phyloP scores from a whole-genome alignment of 495 filamentous ascomycete genomes.

The Aspergillus nidulans region DNA sequence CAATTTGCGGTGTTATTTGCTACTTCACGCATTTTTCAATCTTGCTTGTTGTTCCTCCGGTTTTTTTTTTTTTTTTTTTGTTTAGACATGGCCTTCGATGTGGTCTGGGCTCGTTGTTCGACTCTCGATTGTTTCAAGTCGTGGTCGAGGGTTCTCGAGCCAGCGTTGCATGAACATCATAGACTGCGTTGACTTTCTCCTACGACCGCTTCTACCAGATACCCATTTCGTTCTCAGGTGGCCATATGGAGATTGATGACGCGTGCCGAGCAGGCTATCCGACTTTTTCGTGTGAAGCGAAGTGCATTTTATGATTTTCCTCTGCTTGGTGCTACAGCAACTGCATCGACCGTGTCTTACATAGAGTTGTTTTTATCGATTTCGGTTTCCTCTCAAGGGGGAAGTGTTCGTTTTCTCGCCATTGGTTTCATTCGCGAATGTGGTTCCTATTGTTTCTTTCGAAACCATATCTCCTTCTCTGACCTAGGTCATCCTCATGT shows the following conservation, averaged over 20 bases:
- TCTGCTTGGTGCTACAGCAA: constrained; percentile 40
- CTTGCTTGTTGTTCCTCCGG: constrained; percentile 13
- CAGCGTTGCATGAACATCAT: constrained; percentile 65
- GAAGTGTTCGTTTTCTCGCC: constrained; percentile 34
- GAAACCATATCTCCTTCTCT: constrained; percentile 33
- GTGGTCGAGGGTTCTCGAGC: constrained; percentile 40
- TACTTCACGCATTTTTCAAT: constrained; percentile 25
- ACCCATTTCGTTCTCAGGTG: constrained; percentile 50
- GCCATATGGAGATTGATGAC: constrained; percentile 39
- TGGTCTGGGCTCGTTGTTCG: constrained; percentile 34
- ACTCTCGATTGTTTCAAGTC: constrained; percentile 32
- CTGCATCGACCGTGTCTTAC: constrained; percentile 40
- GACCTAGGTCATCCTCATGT: constrained; percentile 15
- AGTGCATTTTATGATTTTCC: constrained; percentile 46
- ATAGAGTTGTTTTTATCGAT: constrained; percentile 41
- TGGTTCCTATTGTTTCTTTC: constrained; percentile 20
- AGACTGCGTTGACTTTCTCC: constrained; percentile 71
- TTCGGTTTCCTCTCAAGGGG: constrained; percentile 51
- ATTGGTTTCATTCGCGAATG: constrained; percentile 26
- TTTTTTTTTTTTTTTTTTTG: constrained; percentile 23
- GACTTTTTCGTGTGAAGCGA: constrained; percentile 37
- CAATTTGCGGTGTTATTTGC: constrained; percentile 28
- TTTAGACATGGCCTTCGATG: constrained; percentile 45
- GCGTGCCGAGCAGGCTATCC: constrained; percentile 40
- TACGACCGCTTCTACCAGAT: constrained; percentile 53